A percentile compares a stretch with the other conserved stretches of the same genome.
These are phyloP conservation scores for Conoideocrella luteorostrata DNA, from an alignment of 2,329 filamentous ascomycete species.

Conservation along the genomic window DNA sequence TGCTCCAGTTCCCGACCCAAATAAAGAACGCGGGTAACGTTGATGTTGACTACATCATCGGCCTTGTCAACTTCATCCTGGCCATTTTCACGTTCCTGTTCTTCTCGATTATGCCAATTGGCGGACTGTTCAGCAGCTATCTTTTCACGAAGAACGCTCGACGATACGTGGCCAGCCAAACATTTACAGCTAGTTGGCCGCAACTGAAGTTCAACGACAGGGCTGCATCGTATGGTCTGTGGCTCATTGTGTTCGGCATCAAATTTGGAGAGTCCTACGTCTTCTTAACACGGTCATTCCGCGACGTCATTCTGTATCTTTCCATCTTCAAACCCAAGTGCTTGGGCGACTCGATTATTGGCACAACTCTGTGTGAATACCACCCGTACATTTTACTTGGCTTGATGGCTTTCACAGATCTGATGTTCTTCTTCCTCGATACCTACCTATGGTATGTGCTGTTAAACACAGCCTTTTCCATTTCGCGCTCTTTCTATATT, in stretches of 20 bases:
- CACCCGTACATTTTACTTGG: slow-evolving; percentile 80
- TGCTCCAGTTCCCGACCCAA: slow-evolving; percentile 57
- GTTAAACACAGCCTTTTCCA: slow-evolving; percentile 87
- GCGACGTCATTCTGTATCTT: slow-evolving; percentile 87
- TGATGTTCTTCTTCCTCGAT: slow-evolving; percentile 97
- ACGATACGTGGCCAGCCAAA: slow-evolving; percentile 94
- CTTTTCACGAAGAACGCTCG: slow-evolving; percentile 86
- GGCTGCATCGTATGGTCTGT: slow-evolving; percentile 96
- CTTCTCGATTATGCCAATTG: slow-evolving; percentile 92
- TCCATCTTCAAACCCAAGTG: slow-evolving; percentile 78
- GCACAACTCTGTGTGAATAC: slow-evolving; percentile 60
- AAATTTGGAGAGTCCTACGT: slow-evolving; percentile 93
- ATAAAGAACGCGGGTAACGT: slow-evolving; percentile 11
- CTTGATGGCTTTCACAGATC: slow-evolving; percentile 88
- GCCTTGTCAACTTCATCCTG: slow-evolving; percentile 90
- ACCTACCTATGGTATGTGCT: slow-evolving; percentile 98
- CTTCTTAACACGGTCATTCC: slow-evolving; percentile 86
- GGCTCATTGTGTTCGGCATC: slow-evolving; percentile 81
- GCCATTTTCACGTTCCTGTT: slow-evolving; percentile 84
- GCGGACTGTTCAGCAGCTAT: slow-evolving; percentile 93
- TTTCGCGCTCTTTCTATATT: slow-evolving; percentile 93
- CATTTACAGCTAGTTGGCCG: slow-evolving; percentile 93
- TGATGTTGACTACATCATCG: slow-evolving; percentile 59
- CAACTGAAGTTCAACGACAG: slow-evolving; percentile 84
- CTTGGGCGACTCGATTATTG: slow-evolving; percentile 64